A percentile compares a stretch with the other conserved stretches of the same genome.
These are phyloP conservation scores for Irpex lacteus DNA, from an alignment of 1,284 basidiomycete species.

Conservation along the genomic window DNA sequence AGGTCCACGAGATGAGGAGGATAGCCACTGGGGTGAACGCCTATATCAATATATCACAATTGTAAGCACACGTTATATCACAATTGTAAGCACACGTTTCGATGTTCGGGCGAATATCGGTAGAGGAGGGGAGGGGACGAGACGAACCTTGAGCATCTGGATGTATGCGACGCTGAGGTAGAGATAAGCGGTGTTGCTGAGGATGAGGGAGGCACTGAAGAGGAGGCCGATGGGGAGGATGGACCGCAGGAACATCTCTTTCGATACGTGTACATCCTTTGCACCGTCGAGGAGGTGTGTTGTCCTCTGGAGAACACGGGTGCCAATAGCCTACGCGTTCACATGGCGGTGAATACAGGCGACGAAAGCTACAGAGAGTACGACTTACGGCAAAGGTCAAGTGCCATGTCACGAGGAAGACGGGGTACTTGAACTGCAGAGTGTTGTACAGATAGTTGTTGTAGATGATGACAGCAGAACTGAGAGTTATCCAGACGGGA, in stretches of 20 bases:
- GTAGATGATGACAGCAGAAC: conserved; percentile 92
- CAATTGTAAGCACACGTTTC: background rate
- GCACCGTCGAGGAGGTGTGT: conserved; percentile 88
- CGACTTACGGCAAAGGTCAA: conserved; percentile 73
- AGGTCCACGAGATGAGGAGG: conserved; percentile 90
- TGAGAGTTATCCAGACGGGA: conserved; percentile 88
- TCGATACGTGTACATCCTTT: conserved; percentile 85
- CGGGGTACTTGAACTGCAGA: conserved; percentile 81
- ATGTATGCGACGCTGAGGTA: conserved; percentile 92
- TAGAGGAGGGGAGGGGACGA: background rate
- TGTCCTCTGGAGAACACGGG: conserved; percentile 85
- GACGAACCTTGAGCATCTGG: conserved; percentile 91
- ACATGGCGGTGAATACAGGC: background rate
- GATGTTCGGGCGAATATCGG: background rate
- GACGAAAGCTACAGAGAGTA: background rate
- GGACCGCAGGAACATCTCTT: conserved; percentile 79
- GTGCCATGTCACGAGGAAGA: conserved; percentile 89
- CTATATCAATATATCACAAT: conserved; percentile 33
- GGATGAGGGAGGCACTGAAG: conserved; percentile 89
- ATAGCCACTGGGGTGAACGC: conserved; percentile 98
- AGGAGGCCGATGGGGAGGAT: conserved; percentile 93
- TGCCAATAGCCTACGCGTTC: conserved; percentile 73
- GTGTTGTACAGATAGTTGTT: conserved; percentile 92
- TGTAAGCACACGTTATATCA: background rate
- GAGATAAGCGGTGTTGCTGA: conserved; percentile 94